A percentile compares a stretch with the other conserved stretches of the same genome.
Evolutionary conservation across 2,329 filamentous ascomycete genomes (phyloP).

Genomic region (Aschersonia sp.): DNA sequence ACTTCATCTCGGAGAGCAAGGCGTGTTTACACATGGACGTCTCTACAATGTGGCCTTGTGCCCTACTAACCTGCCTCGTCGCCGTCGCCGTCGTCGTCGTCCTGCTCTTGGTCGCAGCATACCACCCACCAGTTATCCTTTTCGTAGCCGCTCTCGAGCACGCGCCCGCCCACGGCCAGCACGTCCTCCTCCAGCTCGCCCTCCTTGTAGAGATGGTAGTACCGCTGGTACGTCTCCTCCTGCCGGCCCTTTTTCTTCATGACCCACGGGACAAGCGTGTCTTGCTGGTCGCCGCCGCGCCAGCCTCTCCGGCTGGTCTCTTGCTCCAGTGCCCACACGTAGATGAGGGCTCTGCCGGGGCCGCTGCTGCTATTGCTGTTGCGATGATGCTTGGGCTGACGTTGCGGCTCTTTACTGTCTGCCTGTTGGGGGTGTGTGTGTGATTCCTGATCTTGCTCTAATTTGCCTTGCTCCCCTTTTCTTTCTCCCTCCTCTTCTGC

Average conservation of each 20-base stretch:
- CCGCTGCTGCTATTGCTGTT: too few species aligned
- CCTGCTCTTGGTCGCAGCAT: constrained; percentile 6
- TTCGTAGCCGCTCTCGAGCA: constrained; percentile 78
- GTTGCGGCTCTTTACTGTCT: too few species aligned
- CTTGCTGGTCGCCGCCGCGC: constrained; percentile 71
- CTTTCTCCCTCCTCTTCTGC: too few species aligned
- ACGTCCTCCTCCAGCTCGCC: constrained; percentile 80
- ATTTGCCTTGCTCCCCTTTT: too few species aligned
- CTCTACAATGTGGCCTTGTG: not conserved
- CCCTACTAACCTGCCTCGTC: too few species aligned
- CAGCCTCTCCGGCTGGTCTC: constrained; percentile 73
- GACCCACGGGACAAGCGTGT: constrained; percentile 94
- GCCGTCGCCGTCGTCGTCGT: not conserved
- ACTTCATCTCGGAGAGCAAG: not conserved
- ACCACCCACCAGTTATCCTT: constrained; percentile 98
- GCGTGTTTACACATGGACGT: not conserved
- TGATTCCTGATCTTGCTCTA: too few species aligned
- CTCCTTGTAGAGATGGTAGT: constrained; percentile 83
- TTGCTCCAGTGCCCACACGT: constrained; percentile 95
- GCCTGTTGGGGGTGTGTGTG: too few species aligned
- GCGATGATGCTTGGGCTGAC: too few species aligned
- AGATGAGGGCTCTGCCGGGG: constrained; percentile 58
- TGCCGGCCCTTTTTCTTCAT: constrained; percentile 28
- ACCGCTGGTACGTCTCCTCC: constrained; percentile 62
- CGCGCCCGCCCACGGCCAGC: constrained; percentile 53